Conservation (phyloP, 23 red algal species). For the Chondrus crispus region DNA sequence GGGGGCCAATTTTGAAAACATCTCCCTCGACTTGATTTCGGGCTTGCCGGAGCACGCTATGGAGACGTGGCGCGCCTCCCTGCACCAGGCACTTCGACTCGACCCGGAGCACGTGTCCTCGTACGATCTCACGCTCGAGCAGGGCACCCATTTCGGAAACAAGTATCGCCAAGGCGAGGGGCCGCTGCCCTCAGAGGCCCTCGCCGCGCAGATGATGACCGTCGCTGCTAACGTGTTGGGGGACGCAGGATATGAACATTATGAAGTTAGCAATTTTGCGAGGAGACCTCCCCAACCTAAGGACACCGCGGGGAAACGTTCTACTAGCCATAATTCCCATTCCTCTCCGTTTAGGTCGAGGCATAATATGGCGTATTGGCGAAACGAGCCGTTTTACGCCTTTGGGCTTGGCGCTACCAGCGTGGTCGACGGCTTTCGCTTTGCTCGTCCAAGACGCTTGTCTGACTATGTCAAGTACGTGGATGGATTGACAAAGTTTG, state of each 20-base stretch:
- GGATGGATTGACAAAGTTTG: not conserved
- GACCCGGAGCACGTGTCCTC: conserved; percentile 80
- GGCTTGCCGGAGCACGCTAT: conserved; percentile 69
- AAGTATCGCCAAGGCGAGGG: conserved; percentile 27
- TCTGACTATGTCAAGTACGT: conserved; percentile 57
- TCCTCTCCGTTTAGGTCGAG: conserved; percentile 26
- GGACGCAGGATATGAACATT: conserved; percentile 65
- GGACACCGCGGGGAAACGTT: not conserved
- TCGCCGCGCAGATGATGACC: conserved; percentile 67
- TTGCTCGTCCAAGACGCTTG: conserved; percentile 58
- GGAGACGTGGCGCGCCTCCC: conserved; percentile 31
- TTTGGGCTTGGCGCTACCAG: conserved; percentile 88
- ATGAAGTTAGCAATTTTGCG: conserved; percentile 89
- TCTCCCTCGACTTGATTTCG: conserved; percentile 89
- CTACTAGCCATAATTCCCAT: not conserved
- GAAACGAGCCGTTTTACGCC: conserved; percentile 77
- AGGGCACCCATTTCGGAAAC: conserved; percentile 63
- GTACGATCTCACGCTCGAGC: conserved; percentile 89
- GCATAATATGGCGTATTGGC: conserved; percentile 95
- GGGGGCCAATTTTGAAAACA: conserved; percentile 44
- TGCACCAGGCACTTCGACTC: conserved; percentile 25
- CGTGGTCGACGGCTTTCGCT: conserved; percentile 64
- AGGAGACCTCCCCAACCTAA: too few relatives aligned
- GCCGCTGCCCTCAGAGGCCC: conserved; percentile 71
- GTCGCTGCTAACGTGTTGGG: conserved; percentile 39